phyloP scores from a whole-genome alignment of 108 stramenopile species.

The Fragilariopsis cylindrus region DNA sequence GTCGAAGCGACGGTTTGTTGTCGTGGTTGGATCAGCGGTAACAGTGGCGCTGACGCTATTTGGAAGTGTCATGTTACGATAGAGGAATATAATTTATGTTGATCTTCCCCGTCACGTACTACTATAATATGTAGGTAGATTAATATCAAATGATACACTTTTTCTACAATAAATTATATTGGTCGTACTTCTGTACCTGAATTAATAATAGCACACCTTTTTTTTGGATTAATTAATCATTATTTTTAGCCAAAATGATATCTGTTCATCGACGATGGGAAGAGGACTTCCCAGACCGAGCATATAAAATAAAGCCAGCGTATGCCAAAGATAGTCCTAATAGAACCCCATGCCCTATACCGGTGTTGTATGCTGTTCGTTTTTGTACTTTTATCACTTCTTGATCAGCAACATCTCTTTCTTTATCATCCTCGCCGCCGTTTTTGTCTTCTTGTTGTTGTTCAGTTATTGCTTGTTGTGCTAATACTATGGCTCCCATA shows the following conservation, averaged over 20 bases:
- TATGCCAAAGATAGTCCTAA: neutral
- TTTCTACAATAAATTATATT: neutral
- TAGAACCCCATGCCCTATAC: neutral
- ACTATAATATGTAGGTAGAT: neutral
- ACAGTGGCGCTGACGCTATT: conserved; percentile 4
- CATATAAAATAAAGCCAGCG: neutral
- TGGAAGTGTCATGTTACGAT: neutral
- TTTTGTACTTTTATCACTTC: neutral
- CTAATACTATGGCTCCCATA: conserved; percentile 73
- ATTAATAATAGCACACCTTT: neutral
- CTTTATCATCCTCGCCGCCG: neutral
- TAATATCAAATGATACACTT: neutral
- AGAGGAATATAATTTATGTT: neutral
- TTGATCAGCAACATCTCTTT: neutral
- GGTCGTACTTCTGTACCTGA: neutral
- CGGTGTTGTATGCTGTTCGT: conserved; percentile 7
- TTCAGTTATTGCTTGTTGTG: conserved; percentile 51
- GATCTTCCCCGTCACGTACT: neutral
- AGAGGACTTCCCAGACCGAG: conserved; percentile 10
- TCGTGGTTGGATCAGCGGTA: neutral
- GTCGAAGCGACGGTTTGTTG: neutral
- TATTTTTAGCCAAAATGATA: neutral
- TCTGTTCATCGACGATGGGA: neutral
- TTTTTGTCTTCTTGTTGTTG: conserved; percentile 16
- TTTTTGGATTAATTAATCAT: neutral